Base-by-base conservation (phyloP, 2,329 filamentous ascomycete genomes). In the Aspergillus ruber region DNA sequence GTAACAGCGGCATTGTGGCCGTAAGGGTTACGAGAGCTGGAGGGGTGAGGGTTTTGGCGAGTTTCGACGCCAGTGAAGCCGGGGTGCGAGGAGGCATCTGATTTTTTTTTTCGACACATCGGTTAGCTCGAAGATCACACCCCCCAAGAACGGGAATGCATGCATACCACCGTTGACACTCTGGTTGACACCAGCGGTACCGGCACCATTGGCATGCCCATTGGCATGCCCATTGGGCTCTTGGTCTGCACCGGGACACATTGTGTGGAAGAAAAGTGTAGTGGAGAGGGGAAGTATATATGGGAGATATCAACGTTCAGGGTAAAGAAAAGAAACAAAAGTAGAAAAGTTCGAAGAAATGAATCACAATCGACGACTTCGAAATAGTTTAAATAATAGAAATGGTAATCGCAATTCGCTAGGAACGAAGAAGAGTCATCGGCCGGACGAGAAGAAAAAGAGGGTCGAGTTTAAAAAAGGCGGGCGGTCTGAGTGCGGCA, bases 21-120 rank as follows among this genome's bases (percentile, higher is more conserved):
- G 58, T 72, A 72, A 38, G 71, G 73, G 61, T 78, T 78, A 58
- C 70, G 67, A 53, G 71, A 56, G 36, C 61, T 53, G 52, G 66
- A 63, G 44, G 74, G 73, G 59, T 77, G 74, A 56, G 75, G 75
- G 65, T 76, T 75, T 58, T 78, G 70, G 48, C 66, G 69, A 56
- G 75, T 78, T 60, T 77, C 63, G 54, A 83, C 74, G 53, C 72
- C 76, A 53, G 77, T 80, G 67, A 72, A 83, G 58, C 79, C 79
- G 50, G 73, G 65, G 56, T 78, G 76, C 20, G 53, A 61, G 65
- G 47, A 18, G 45, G 52, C 45, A 45, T 55, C 63, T 39, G 12
- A 10, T 21, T 17, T 39, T 58, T 17, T 39, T 58, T 51, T 33
- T 13, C 6, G 35, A 21, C 51, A 23, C 53, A 44, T 46, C 43